Evolutionary conservation across 2,329 filamentous ascomycete species (phyloP).

Genomic region (Capronia epimyces): DNA sequence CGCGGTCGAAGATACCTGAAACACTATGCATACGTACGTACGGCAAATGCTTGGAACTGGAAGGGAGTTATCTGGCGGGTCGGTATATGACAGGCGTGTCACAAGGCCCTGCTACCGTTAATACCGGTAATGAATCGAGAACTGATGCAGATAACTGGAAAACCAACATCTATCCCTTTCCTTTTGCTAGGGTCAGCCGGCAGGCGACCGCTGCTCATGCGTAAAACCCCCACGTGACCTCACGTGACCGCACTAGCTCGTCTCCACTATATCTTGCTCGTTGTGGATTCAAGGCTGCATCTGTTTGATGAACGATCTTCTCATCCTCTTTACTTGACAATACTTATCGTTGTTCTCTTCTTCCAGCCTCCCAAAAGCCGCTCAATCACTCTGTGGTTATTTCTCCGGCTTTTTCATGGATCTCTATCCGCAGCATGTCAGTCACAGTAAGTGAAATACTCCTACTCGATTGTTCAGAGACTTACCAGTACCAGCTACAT

Average conservation of each 20-base stretch:
- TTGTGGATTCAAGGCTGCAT: conserved; percentile 1
- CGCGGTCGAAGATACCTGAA: conserved; percentile 11
- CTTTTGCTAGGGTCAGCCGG: no score
- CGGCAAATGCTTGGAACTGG: conserved; percentile 7
- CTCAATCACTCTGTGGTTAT: no score
- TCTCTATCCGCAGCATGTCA: conserved; percentile 20
- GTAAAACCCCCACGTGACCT: no score
- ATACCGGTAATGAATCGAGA: background rate
- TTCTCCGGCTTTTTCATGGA: conserved; percentile 8
- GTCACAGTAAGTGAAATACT: conserved; percentile 21
- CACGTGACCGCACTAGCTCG: no score
- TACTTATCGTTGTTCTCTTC: no score
- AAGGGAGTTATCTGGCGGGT: background rate
- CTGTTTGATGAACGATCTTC: no score
- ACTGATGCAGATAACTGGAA: background rate
- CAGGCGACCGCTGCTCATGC: no score
- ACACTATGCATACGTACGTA: conserved; percentile 17
- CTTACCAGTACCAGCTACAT: conserved; percentile 54
- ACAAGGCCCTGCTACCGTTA: background rate
- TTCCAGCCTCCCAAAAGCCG: no score
- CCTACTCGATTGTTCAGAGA: background rate
- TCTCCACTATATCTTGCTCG: no score
- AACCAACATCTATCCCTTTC: background rate
- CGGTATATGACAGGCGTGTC: background rate
- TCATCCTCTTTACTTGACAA: no score